These are phyloP conservation scores for Physcomitrium patens DNA, from an alignment of 225 moss, liverwort and hornwort genomes.

Conservation along the genomic window DNA sequence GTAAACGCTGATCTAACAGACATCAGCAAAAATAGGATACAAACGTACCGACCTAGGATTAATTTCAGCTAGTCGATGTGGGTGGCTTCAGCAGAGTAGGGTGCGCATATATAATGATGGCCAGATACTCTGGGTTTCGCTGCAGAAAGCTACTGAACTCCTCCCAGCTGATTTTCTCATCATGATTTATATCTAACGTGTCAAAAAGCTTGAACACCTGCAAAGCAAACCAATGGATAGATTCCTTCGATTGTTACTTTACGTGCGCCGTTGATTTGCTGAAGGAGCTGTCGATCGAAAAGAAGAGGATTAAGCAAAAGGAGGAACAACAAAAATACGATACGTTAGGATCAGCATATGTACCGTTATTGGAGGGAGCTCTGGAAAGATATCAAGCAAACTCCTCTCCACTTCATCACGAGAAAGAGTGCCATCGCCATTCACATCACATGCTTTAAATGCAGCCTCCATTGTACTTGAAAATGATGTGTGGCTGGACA, in stretches of 20 bases:
- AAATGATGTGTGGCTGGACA: constrained; percentile 63
- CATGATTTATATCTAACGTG: constrained; percentile 47
- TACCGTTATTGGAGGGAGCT: constrained; percentile 55
- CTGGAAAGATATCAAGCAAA: constrained; percentile 57
- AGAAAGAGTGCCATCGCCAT: constrained; percentile 57
- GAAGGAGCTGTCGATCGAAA: background rate
- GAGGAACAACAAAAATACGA: background rate
- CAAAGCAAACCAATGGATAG: constrained; percentile 29
- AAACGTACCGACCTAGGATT: constrained; percentile 17
- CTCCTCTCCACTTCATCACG: constrained; percentile 60
- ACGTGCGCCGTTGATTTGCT: background rate
- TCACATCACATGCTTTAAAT: constrained; percentile 61
- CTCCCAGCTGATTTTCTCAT: constrained; percentile 64
- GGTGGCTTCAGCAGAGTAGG: constrained; percentile 45
- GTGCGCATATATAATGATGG: constrained; percentile 62
- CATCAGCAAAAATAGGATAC: background rate
- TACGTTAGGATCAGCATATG: background rate
- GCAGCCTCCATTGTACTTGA: constrained; percentile 57
- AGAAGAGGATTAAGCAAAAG: constrained; percentile 12
- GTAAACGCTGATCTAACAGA: background rate
- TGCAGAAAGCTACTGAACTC: constrained; percentile 61
- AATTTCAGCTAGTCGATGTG: background rate
- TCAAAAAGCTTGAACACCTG: constrained; percentile 62
- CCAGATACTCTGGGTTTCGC: constrained; percentile 62
- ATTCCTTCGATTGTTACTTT: background rate